Base-by-base conservation (phyloP, 352 stramenopile species). In the Globisporangium spinosum region DNA sequence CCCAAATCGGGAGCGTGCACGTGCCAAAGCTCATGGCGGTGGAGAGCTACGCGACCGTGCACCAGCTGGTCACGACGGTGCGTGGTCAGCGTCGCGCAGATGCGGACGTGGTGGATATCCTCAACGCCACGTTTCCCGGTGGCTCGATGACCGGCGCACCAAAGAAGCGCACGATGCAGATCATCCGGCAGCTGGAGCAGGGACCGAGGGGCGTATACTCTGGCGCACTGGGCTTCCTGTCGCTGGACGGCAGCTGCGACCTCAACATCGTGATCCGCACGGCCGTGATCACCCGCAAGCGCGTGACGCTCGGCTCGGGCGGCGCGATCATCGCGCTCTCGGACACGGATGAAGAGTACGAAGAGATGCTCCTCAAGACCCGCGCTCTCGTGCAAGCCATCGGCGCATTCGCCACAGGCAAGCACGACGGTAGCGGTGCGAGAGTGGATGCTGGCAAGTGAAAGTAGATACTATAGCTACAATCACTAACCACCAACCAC, bases 191-290 rank as follows among this genome's bases (percentile, higher is more conserved):
- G 34, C 79, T 99, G 15, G 97, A 99, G 66, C 69, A 80, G 49
- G 73, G 79, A 1, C 80, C 79, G 2, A 86, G 97, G n/a, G 97
- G 97, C 22, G 90, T 98, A 1, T 99, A 99, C 79, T 97, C 94
- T 2, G 97, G 97, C n/a, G 90, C 87, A 15, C 71, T 99, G 9
- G 97, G 97, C 15, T 99, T 98, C 62, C 69, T 99, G 15, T 97
- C 93, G 47, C 73, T 98, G n/a, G 95, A 98, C 78, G 95, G 95
- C 13, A 91, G 82, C 58, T 97, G 95, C 66, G 96, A 99, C 72
- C 86, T 99, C 69, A 99, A 99, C 79, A 98, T 99, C 65, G 90
- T 99, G 45, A 99, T 99, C 73, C 93, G 97, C 54, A 98, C 96
- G 32, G 97, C 95, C 10, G 83, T 99, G 38, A 68, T 98, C 45